Evolutionary conservation across 768 basidiomycete species (phyloP), one percentile per base, ranked within the genome.

Genomic region (Lactarius vividus): DNA sequence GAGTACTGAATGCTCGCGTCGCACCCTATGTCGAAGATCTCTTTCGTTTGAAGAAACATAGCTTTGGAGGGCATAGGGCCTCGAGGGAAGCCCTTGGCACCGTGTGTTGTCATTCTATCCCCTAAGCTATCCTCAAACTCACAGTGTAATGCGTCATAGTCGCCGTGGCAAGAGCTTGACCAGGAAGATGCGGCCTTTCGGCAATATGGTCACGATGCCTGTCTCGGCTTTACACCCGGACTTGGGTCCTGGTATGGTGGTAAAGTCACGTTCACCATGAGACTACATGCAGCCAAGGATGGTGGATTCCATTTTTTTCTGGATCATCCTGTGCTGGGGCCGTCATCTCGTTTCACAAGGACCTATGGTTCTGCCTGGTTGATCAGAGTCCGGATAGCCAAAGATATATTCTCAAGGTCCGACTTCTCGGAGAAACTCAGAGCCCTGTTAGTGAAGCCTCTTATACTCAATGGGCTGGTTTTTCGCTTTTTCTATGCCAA

Each of bases 101-200:
- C 2, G 66, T 67, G 20, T 13, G 66, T 63, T 40, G 28, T 62
- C n/a, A 69, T 71, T 72, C 16, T 46, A 58, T 13, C 7, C 26
- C 3, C 53, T 40, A 4, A 33, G 54, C 18, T 31, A 26, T 23
- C 57, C 69, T 18, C 66, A 74, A 35, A 63, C 54, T 65, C 33
- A 39, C 35, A 15, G 57, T 46, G 23, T 26, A 39, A 31, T 52
- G 1, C 13, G 56, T 35, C 62, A 18, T 55, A 90, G 88, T 78
- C 79, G 15, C 86, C 87, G 0, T 91, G 87, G 87, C 71, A 72
- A 52, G 85, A 89, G 71, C 75, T 89, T 4, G 87, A 89, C 69
- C 73, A 69, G 5, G 88, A 91, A 71, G 81, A 83, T 40, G 68
- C 72, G 1, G 75, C 76, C 6, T 74, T 86, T 6, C 28, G 29